These are phyloP conservation scores for Fraxinus velutina DNA, from an alignment of 305 asterid species.

Conservation along the genomic window DNA sequence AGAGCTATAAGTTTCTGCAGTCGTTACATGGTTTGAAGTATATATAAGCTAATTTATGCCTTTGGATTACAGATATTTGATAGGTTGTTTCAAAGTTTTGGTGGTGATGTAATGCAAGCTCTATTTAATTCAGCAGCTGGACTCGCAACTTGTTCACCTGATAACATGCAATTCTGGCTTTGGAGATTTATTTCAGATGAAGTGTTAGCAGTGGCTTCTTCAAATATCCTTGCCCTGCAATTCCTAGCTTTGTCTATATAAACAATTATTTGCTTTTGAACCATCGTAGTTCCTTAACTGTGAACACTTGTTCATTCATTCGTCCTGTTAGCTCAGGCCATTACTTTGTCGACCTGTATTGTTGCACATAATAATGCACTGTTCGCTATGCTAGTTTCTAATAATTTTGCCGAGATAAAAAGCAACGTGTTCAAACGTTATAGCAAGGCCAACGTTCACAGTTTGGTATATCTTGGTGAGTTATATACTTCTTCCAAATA, in stretches of 20 bases:
- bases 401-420: conserved; percentile 97
- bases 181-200: conserved; percentile 81
- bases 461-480: conserved; percentile 87
- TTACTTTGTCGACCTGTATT: conserved; percentile 90
- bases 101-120: conserved; percentile 93
- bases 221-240: conserved; percentile 72
- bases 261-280: conserved; percentile 8
- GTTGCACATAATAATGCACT: conserved; percentile 96
- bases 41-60: conserved; percentile 27
- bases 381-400: conserved; percentile 89
- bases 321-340: conserved; percentile 95
- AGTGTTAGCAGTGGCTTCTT: conserved; percentile 69
- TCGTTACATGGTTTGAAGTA: conserved; percentile 29
- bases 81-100: conserved; percentile 90
- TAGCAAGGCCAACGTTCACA: conserved; percentile 89
- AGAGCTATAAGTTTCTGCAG: not conserved
- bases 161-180: conserved; percentile 51
- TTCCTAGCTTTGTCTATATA: not conserved
- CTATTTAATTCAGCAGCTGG: conserved; percentile 86
- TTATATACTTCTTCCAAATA: conserved; percentile 21
- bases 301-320: conserved; percentile 81
- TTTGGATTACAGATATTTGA: conserved; percentile 53
- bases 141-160: conserved; percentile 74
- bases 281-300: conserved; percentile 54
- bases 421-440: conserved; percentile 93